These are phyloP conservation scores for Pelomyxa schiedti DNA, from an alignment of 78 protist genomes.

Conservation along the genomic window DNA sequence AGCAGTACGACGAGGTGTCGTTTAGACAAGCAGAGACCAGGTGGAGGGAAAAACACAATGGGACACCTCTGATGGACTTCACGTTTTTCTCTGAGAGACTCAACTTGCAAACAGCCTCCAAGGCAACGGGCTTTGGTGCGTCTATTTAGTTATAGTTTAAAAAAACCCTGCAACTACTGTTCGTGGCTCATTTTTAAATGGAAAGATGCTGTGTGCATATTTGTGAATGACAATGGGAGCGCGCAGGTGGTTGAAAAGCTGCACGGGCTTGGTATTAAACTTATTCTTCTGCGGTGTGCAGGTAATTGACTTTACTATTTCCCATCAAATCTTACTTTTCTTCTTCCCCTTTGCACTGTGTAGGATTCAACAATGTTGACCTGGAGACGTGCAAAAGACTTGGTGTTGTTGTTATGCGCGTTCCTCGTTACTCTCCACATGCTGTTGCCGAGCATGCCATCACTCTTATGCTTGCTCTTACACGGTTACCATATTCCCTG, in stretches of 20 bases:
- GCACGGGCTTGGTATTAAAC: neutral
- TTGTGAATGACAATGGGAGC: conserved; percentile 50
- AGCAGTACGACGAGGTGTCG: no score
- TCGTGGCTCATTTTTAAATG: neutral
- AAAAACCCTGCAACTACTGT: neutral
- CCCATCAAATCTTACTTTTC: neutral
- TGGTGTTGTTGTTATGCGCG: conserved; percentile 56
- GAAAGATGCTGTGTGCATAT: conserved; percentile 48
- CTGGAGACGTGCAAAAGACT: conserved; percentile 26
- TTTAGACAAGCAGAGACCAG: no score
- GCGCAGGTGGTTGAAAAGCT: conserved; percentile 2
- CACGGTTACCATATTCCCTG: conserved; percentile 24
- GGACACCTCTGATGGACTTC: neutral
- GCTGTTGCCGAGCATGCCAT: conserved; percentile 79
- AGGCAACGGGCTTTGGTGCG: conserved; percentile 23
- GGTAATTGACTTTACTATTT: conserved; percentile 12
- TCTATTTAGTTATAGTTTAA: neutral
- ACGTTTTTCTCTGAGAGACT: neutral
- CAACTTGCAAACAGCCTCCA: neutral
- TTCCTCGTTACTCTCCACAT: conserved; percentile 75
- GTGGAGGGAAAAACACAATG: no score
- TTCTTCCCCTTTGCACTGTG: conserved; percentile 53
- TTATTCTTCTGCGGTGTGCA: conserved; percentile 26
- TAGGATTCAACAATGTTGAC: conserved; percentile 73
- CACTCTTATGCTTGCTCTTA: conserved; percentile 37